phyloP scores from a whole-genome alignment of 2,329 filamentous ascomycete genomes.

The Aspergillus texensis region DNA sequence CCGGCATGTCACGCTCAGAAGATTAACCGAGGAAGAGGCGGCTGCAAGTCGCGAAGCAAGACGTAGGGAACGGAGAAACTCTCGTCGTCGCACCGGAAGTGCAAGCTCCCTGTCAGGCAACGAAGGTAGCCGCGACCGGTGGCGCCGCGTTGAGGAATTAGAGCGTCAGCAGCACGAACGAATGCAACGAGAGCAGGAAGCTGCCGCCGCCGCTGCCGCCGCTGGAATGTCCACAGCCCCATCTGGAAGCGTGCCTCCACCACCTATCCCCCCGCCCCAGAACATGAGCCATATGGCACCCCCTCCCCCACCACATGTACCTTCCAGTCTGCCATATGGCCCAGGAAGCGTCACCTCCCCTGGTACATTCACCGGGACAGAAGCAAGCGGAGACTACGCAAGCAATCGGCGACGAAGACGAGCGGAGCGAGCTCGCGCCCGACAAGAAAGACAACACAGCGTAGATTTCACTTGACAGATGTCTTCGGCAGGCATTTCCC shows the following conservation, averaged over 20 bases:
- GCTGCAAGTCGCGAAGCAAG: slow-evolving; percentile 61
- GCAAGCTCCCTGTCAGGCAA: slow-evolving; percentile 46
- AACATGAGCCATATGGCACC: slow-evolving; percentile 28
- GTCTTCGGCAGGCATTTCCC: neutral
- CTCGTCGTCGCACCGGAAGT: slow-evolving; percentile 44
- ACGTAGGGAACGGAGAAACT: slow-evolving; percentile 47
- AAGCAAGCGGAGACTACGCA: slow-evolving; percentile 54
- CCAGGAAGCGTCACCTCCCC: slow-evolving; percentile 45
- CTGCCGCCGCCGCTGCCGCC: slow-evolving; percentile 31
- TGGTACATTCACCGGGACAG: slow-evolving; percentile 50
- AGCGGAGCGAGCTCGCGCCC: slow-evolving; percentile 54
- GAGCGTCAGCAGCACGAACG: slow-evolving; percentile 51
- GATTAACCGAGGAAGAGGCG: slow-evolving; percentile 64
- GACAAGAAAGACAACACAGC: slow-evolving; percentile 48
- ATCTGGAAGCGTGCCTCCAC: slow-evolving; percentile 27
- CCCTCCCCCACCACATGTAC: slow-evolving; percentile 40
- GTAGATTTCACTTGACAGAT: slow-evolving; percentile 52
- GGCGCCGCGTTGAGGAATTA: slow-evolving; percentile 53
- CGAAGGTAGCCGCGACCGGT: slow-evolving; percentile 45
- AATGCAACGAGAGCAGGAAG: slow-evolving; percentile 42
- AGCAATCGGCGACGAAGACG: slow-evolving; percentile 56
- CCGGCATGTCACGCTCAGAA: slow-evolving; percentile 63
- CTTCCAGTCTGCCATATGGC: slow-evolving; percentile 44
- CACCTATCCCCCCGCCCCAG: slow-evolving; percentile 26
- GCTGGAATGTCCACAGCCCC: slow-evolving; percentile 27